Evolutionary conservation across 768 basidiomycete species (phyloP), one percentile per base, ranked within the genome.

Genomic region (Galerina sulciceps): DNA sequence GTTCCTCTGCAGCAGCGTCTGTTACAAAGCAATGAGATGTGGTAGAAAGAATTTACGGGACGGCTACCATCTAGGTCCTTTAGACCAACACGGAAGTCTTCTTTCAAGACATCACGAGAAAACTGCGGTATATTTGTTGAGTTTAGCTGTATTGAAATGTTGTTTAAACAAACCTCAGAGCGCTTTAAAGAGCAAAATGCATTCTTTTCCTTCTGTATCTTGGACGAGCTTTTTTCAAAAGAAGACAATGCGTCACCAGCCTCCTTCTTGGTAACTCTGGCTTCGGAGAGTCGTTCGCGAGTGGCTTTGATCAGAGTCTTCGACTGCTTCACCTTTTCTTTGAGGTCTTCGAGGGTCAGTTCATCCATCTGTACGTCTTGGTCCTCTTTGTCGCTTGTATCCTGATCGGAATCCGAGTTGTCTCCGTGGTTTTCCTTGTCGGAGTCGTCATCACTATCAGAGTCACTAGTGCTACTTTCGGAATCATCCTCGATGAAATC

Each of bases 161-260:
- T 35, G 6, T 15, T 22, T 11, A 37, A 22, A 57, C 69, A 58
- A 46, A 84, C 85, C 72, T 84, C 82, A 2, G 83, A 84, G 5
- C 85, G 77, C 67, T 81, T 85, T 55, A 80, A 63, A 0, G 85
- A 84, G 62, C 86, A 88, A 64, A 84, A 85, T 0, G 79, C 83
- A 59, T 87, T 87, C 74, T 87, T 87, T 56, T 83, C 81, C 61
- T 80, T 85, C 63, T 84, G 83, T 26, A 77, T 79, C 34, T 69
- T 71, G 3, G 76, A 73, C 15, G 76, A 71, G 63, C 78, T 78
- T 60, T 81, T 80, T 62, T 78, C 74, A 14, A 79, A 57, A 10
- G 67, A 69, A 1, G 77, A 72, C 20, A 78, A 61, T 22, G 64
- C 57, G 54, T 79, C 72, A 13, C 36, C 46, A 10, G 74, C 73